Evolutionary conservation across 495 filamentous ascomycete species (phyloP).

Genomic region (Barbatosphaeria neglecta): DNA sequence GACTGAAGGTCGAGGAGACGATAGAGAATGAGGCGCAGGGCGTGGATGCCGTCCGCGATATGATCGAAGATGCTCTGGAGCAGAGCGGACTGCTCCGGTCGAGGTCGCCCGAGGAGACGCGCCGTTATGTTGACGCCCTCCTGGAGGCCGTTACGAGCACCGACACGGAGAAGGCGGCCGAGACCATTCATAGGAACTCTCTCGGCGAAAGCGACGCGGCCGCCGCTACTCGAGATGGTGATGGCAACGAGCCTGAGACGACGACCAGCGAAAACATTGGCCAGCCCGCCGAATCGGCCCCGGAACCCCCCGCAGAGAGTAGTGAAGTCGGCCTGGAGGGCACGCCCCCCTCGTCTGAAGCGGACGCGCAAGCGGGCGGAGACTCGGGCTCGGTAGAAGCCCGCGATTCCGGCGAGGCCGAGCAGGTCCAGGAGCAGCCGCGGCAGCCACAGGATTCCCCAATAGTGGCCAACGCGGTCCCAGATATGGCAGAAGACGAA

Average conservation of each 20-base stretch:
- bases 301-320: too few species aligned
- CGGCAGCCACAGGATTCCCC: neutral
- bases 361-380: too few species aligned
- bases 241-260: neutral
- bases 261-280: neutral
- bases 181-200: neutral
- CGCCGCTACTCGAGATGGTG: neutral
- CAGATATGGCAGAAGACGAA: neutral
- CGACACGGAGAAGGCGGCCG: conserved; percentile 2
- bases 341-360: neutral
- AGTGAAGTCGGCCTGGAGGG: too few species aligned
- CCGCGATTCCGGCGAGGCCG: neutral
- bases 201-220: neutral
- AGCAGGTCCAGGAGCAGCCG: neutral
- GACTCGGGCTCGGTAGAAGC: neutral
- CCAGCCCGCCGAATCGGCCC: neutral
- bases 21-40: conserved; percentile 42
- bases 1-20: conserved; percentile 39
- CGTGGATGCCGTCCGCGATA: conserved; percentile 26
- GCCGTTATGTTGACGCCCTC: conserved; percentile 26
- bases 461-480: neutral
- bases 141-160: conserved; percentile 24
- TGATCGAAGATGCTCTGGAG: conserved; percentile 30
- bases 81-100: conserved; percentile 29
- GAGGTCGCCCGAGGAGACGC: conserved; percentile 19